Base-by-base conservation (phyloP, 495 filamentous ascomycete species). In the Penicillium bialowiezense region DNA sequence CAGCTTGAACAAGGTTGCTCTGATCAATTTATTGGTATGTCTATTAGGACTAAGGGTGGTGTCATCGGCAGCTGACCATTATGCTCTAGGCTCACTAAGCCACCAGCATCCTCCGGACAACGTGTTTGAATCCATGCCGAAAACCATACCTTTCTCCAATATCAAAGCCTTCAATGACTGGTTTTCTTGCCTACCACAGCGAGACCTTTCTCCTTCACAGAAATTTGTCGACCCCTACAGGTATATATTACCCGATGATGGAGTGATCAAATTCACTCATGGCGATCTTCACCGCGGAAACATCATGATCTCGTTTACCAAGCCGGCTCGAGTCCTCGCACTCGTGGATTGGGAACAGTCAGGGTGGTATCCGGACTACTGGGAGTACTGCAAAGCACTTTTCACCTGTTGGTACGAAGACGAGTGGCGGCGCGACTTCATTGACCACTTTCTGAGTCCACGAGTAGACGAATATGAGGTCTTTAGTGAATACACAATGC, bases 121-220 rank as follows among this genome's bases (percentile, higher is more conserved):
- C 26, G 57, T 69, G 28, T 69, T 75, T 43, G 37, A 58, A 37
- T 52, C n/a, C 29, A 50, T 31, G 21, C 54, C 51, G 23, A 40
- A 47, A 24, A 49, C 59, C 19, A 68, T 71, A 4, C 73, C 75
- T 9, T 78, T 76, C 50, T 26, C 48, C 12, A 59, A 41, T 26
- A 55, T 75, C 12, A 65, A 62, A 29, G 60, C 67, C 10, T 76
- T 76, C 44, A 72, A 78, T 53, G 67, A 78, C 47, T 73, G 64
- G 67, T 62, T 75, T 52, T 55, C 65, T 32, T 39, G n/a, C 17
- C 48, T 62, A 40, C 63, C 55, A 18, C 56, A 61, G 47, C 39
- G 12, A 33, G 42, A 31, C 39, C 55, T 65, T 47, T 62, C 52
- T 41, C 12, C 49, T 23, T 47, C 56, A 15, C 60, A 59, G 21